Base-by-base conservation (phyloP, 208 protist species). In the Acanthamoeba triangularis region DNA sequence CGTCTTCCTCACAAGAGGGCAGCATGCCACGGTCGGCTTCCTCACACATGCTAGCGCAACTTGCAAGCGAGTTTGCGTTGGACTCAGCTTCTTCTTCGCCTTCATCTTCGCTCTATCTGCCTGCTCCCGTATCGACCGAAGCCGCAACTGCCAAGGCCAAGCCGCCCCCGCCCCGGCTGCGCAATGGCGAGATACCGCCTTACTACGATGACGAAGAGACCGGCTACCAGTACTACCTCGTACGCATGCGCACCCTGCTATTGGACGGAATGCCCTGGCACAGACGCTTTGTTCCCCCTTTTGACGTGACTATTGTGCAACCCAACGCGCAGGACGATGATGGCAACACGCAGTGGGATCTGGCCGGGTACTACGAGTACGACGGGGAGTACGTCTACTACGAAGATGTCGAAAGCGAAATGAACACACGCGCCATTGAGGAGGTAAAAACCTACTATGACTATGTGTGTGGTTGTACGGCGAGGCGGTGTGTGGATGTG, bases 201-300 rank as follows among this genome's bases (percentile, higher is more conserved):
- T 92, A 92, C 61, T 92, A 92, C 44, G 85, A 92, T 18, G 85
- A 92, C 85, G 85, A 92, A 23, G 85, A 92, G 41, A 92, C 35
- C 5, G 85, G 85, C 59, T 92, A 92, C 41, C 85, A 92, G 41
- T 92, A 92, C 85, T 92, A 92, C 61, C 11, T 74, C 35, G 85
- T 92, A 74, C 52, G 85, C 65, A 3, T 74, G 7, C n/a, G 5
- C 49, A 33, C 33, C n/a, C 14, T 44, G 5, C 33, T 91, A 16
- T 72, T 69, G 11, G n/a, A n/a, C n/a, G n/a, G 7, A 28, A 18
- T 69, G 10, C 44, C 35, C 33, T 69, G 0, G 28, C 18, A 63
- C 80, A 88, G 44, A 13, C 59, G 23, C 33, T 65, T 54, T 54
- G 13, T 18, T 18, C 49, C 49, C n/a, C 14, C 6, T 11, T 11